Evolutionary conservation across 2,329 filamentous ascomycete species (phyloP), one percentile per base, ranked within the genome.

Genomic region (Chaetomiaceae sp.): DNA sequence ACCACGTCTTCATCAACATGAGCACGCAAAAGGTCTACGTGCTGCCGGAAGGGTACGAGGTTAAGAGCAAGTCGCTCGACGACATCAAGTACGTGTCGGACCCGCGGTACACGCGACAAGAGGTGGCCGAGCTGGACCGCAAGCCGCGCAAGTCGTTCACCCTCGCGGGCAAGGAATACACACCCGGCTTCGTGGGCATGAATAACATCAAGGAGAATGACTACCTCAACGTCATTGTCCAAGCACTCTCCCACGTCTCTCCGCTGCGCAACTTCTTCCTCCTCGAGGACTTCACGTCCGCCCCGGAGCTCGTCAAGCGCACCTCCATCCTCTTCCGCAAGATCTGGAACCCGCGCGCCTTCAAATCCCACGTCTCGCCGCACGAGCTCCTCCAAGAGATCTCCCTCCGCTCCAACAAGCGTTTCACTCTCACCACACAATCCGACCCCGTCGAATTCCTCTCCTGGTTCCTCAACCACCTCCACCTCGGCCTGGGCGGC

Each of bases 191-290:
- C 68, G 90, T 99, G 57, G 94, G 94, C 61, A 95, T 99, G 89
- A 99, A 99, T 79, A 99, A 99, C 73, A 96, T 99, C 78, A 99
- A 99, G 72, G 90, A 94, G 54, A 99, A 99, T 73, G 94, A 99
- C 75, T 99, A 99, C 73, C 81, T 97, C 66, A 99, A 99, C 68
- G 92, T 96, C 23, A 82, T 96, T 3, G 87, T 95, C 45, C 94
- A 99, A 70, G 87, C 91, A 6, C 79, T 99, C 34, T 86, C 92
- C 3, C 94, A 99, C 70, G 90, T 97, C 23, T 77, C 85, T 19
- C 92, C 94, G 4, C 76, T 99, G 61, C 84, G 94, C 31, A 96
- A 97, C 69, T 97, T 84, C 72, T 85, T 97, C 67, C 84, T 99
- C 65, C 81, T 97, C 1, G 89, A 96, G 66, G 82, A 95, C 62